Evolutionary conservation across 1,139 yeast genomes (phyloP).

Genomic region (Sugiyamaella japonica): DNA sequence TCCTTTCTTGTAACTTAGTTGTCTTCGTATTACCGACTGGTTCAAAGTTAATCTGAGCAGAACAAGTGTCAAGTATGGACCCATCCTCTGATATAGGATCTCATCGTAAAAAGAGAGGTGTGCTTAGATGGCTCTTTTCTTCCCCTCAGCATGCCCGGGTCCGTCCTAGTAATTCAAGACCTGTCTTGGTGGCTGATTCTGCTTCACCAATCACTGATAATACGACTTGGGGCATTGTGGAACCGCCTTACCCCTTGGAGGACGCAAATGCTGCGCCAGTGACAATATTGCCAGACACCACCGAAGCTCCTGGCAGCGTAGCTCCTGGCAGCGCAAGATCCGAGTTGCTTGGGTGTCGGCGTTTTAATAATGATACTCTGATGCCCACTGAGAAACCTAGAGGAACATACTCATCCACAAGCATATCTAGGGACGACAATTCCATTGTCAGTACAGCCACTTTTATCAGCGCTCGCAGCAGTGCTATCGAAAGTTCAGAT

Average conservation of each 20-base stretch:
- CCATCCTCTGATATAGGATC: background rate
- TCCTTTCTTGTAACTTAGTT: no score
- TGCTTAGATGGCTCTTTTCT: slow-evolving; percentile 25
- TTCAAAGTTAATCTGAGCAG: background rate
- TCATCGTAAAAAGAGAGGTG: slow-evolving; percentile 21
- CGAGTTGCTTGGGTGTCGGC: no score
- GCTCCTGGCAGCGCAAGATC: no score
- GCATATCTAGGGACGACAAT: background rate
- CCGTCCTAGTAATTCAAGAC: slow-evolving; percentile 13
- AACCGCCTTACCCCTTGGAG: background rate
- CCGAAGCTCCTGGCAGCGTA: no score
- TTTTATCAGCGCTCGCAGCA: background rate
- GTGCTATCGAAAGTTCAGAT: background rate
- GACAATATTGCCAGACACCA: no score
- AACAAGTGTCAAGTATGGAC: no score
- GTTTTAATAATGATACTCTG: no score
- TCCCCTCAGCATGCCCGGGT: slow-evolving; percentile 18
- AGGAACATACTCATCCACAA: background rate
- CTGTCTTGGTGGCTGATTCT: slow-evolving; percentile 7
- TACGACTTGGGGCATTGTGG: slow-evolving; percentile 7
- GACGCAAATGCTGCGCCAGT: background rate
- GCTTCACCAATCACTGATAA: slow-evolving; percentile 9
- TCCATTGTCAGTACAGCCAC: background rate
- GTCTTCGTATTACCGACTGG: background rate
- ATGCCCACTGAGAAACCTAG: background rate